Conservation (phyloP, 257 asterid genomes). For the Primulina tabacum region DNA sequence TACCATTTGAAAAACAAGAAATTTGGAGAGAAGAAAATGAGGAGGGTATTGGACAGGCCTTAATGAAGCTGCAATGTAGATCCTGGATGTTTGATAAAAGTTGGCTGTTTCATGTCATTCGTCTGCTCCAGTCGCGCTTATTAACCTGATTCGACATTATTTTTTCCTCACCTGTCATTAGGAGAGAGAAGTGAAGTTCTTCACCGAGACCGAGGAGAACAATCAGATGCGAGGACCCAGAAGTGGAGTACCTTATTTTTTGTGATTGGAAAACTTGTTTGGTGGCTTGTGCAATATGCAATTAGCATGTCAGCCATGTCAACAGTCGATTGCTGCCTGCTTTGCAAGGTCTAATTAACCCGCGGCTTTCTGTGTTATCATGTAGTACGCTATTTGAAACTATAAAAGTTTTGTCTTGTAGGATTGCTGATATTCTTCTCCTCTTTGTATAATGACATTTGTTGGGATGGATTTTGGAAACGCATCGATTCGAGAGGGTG, state of each 20-base stretch:
- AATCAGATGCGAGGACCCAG: slow-evolving; percentile 99
- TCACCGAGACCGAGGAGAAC: slow-evolving; percentile 98
- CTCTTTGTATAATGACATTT: not conserved
- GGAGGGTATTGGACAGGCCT: not conserved
- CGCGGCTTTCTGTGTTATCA: not conserved
- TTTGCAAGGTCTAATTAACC: not conserved
- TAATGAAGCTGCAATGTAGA: not conserved
- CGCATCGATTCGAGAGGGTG: not conserved
- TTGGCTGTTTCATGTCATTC: not conserved
- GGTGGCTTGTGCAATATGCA: not conserved
- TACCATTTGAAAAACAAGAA: not conserved
- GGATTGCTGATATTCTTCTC: not conserved
- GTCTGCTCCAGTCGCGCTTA: not conserved
- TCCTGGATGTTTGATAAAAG: not conserved
- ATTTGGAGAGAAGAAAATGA: not conserved
- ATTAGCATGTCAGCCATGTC: not conserved
- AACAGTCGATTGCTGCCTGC: not conserved
- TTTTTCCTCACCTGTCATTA: slow-evolving; percentile 21
- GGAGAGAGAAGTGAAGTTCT: slow-evolving; percentile 98
- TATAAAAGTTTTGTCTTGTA: not conserved
- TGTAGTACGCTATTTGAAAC: not conserved
- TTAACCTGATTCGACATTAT: not conserved
- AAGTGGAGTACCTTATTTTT: slow-evolving; percentile 94
- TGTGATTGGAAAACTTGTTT: slow-evolving; percentile 32
- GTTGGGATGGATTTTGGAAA: not conserved